Evolutionary conservation across 192 early-diverging fungal genomes (phyloP), one percentile per base, ranked within the genome.

Genomic region (Coemansia sp.): DNA sequence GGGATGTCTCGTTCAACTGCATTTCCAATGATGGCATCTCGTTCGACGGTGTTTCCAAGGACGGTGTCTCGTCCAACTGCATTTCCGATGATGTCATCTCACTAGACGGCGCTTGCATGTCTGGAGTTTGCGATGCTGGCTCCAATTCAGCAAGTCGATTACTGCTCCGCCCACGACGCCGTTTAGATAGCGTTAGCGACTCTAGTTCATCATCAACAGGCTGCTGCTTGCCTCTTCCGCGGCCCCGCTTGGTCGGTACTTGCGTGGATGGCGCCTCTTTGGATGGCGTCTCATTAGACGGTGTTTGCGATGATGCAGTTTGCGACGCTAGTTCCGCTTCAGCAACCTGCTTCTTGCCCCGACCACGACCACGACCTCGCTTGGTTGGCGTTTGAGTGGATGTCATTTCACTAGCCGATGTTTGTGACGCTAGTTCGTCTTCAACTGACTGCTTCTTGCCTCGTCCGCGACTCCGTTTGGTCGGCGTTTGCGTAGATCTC

Each of bases 181-280:
- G 31, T 7, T 35, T 35, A 35, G 31, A 35, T 35, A 8, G 6
- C 6, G 31, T 35, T 35, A 35, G 7, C 31, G 31, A 35, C 31
- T 35, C 31, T 35, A 35, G 6, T 7, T 35, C 31, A 6, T 35
- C 31, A 35, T 35, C 31, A 35, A 35, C 31, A 16, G 16, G 4
- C 11, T 16, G 16, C 5, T 45, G 12, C 41, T n/a, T 45, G 41
- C 41, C 41, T 12, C 41, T 12, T n/a, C 41, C 41, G 3, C 41
- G 41, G 3, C 41, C 14, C 41, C 41, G 41, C 41, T 45, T 45
- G 14, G 41, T 16, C 41, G 41, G 41, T n/a, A n/a, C n/a, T n/a
- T 45, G 41, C 41, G 11, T 45, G 41, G 41, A 45, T 45, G 11
- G 31, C 31, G 31, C 52, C 59, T 55, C 60, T 25, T 61, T 61